Base-by-base conservation (phyloP, 2,329 filamentous ascomycete species). In the Chaetoscypha palmicola region DNA sequence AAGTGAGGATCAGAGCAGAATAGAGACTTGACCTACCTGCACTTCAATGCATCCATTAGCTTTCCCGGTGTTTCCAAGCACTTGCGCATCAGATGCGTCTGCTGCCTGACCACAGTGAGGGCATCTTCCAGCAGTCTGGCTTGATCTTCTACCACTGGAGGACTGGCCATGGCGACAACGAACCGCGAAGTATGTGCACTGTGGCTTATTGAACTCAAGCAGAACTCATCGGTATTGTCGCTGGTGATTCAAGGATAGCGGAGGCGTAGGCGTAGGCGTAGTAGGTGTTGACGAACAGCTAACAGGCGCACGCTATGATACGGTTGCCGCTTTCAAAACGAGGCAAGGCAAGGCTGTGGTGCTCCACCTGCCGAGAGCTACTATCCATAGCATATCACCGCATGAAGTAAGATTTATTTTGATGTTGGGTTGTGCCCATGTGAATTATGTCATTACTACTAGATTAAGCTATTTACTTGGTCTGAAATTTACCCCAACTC, bases 1-100 rank as follows among this genome's bases (percentile, higher is more conserved):
- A 31, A 3, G 12, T 38, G 44, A 47, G 34, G 20, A 4, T 22
- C 16, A 17, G n/a, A 16, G 17, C 12, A 14, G 17, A 34, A 14
- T 28, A 30, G 22, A 23, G 16, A 37, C 30, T n/a, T 35, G 43
- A 72, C 84, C 60, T 77, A 97, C 92, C 90, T 95, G 86, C 91
- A 97, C 72, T 98, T 98, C 61, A 98, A 79, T 59, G 92, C 92
- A 73, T 98, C 92, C 92, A 98, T 98, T 55, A 98, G 81, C 77
- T 98, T 98, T 53, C 92, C 91, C 5, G 92, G 90, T 8, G 88
- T 94, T 65, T 98, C 94, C 49, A 98, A 77, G 61, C 90, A 97
- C 72, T 94, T 91, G 71, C 91, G 89, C 92, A 98, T 98, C 64
- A 95, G 77, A 61, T 82, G 80, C 47, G 91, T 92, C 77, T 98